Evolutionary conservation across 139 green algal genomes (phyloP).

Genomic region (Spirogloea muscicola): DNA sequence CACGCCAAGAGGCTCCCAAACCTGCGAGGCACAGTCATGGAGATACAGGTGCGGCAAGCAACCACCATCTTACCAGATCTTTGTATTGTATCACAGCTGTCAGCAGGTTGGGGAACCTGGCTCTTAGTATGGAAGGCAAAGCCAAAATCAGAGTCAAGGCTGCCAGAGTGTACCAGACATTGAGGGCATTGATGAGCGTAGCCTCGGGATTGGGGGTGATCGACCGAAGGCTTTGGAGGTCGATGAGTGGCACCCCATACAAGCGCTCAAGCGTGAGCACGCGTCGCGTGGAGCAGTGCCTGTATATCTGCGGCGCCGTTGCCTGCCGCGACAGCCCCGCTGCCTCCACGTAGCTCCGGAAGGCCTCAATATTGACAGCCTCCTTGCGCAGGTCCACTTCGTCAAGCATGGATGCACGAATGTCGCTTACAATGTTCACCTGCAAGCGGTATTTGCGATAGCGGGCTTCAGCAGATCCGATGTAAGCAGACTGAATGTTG

Average conservation of each 20-base stretch:
- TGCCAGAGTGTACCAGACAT: conserved; percentile 70
- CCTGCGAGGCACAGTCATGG: conserved; percentile 25
- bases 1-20: conserved; percentile 76
- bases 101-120: background rate
- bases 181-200: conserved; percentile 84
- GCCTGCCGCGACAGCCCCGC: conserved; percentile 12
- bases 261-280: conserved; percentile 92
- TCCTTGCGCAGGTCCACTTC: conserved; percentile 92
- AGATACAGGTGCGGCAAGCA: background rate
- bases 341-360: conserved; percentile 39
- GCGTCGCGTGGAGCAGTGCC: conserved; percentile 25
- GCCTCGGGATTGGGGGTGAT: conserved; percentile 45
- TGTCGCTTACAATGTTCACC: conserved; percentile 65
- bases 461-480: too few relatives aligned
- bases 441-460: too few relatives aligned
- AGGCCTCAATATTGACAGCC: conserved; percentile 64
- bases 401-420: conserved; percentile 76
- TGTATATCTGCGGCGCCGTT: conserved; percentile 46
- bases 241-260: conserved; percentile 80
- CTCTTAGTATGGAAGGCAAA: background rate
- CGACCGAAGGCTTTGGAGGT: conserved; percentile 76
- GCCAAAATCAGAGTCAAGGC: background rate
- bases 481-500: too few relatives aligned
- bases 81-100: background rate
- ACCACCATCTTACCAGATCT: background rate